These are phyloP conservation scores for Ascochyta clinopodiicola DNA, from an alignment of 2,329 filamentous ascomycete genomes.

Conservation along the genomic window DNA sequence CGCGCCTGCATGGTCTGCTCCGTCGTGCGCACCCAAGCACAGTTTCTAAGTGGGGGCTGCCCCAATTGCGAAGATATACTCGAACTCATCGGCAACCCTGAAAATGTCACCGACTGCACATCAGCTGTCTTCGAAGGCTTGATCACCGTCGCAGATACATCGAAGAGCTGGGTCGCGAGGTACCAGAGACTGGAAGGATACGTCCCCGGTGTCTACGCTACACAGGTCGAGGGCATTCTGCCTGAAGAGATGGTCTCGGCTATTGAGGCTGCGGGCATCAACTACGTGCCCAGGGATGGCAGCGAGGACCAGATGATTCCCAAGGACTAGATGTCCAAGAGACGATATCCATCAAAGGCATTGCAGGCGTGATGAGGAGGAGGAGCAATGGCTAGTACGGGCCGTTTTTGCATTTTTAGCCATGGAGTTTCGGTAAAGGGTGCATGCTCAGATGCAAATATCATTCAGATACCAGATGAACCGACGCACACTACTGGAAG, in stretches of 20 bases:
- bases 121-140: constrained; percentile 95
- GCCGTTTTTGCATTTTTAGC: constrained; percentile 31
- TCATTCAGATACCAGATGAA: constrained; percentile 7
- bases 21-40: constrained; percentile 81
- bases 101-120: constrained; percentile 89
- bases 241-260: constrained; percentile 63
- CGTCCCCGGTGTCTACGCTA: constrained; percentile 87
- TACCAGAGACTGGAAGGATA: constrained; percentile 93
- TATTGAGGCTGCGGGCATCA: constrained; percentile 65
- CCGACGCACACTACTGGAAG: background rate
- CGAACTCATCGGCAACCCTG: constrained; percentile 76
- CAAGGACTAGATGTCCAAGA: constrained; percentile 27
- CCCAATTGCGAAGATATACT: constrained; percentile 97
- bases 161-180: constrained; percentile 89
- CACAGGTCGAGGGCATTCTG: constrained; percentile 85
- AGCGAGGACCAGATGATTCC: constrained; percentile 47
- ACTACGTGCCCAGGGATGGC: constrained; percentile 61
- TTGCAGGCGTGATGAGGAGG: background rate
- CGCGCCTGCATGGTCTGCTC: constrained; percentile 99
- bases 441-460: constrained; percentile 9
- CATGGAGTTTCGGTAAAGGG: constrained; percentile 30
- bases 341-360: background rate
- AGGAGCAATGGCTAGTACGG: background rate
- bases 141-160: constrained; percentile 83
- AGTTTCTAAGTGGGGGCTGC: constrained; percentile 86